These are phyloP conservation scores for Jasminum sambac DNA, from an alignment of 257 asterid genomes.

Conservation along the genomic window DNA sequence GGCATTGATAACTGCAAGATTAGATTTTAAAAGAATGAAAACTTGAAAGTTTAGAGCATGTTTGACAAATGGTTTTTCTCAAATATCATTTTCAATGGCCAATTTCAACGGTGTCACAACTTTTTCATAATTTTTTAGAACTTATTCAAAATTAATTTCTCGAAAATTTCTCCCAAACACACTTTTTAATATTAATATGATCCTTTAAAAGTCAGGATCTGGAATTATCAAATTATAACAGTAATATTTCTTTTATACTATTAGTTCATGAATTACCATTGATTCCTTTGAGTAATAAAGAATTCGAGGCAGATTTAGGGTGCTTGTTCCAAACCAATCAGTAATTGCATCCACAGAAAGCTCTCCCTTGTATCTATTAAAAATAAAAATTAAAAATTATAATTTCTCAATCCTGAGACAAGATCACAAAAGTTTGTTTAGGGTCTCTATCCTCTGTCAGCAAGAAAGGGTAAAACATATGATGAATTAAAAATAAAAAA, in stretches of 20 bases:
- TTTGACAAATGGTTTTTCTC: too few species aligned
- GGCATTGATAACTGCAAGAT: background rate
- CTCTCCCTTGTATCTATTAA: conserved; percentile 69
- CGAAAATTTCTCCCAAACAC: too few species aligned
- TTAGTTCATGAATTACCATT: conserved; percentile 54
- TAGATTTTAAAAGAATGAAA: background rate
- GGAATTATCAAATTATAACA: conserved; percentile 1
- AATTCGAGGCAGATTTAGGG: conserved; percentile 80
- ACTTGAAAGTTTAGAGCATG: background rate
- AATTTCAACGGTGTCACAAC: too few species aligned
- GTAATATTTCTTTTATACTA: background rate
- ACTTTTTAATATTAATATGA: too few species aligned
- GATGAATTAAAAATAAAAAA: background rate
- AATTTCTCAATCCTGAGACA: conserved; percentile 11
- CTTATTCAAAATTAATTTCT: too few species aligned
- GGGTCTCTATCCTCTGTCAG: background rate
- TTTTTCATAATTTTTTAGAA: too few species aligned
- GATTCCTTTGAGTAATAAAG: conserved; percentile 81
- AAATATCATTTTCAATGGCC: too few species aligned
- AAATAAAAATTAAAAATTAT: conserved; percentile 22
- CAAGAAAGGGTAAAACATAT: background rate
- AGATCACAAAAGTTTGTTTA: background rate
- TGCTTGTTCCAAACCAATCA: conserved; percentile 80
- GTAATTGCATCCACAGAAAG: conserved; percentile 83
- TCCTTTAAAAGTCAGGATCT: background rate